Evolutionary conservation across 441 rosid genomes (phyloP).

Genomic region (Adansonia madagascariensis): DNA sequence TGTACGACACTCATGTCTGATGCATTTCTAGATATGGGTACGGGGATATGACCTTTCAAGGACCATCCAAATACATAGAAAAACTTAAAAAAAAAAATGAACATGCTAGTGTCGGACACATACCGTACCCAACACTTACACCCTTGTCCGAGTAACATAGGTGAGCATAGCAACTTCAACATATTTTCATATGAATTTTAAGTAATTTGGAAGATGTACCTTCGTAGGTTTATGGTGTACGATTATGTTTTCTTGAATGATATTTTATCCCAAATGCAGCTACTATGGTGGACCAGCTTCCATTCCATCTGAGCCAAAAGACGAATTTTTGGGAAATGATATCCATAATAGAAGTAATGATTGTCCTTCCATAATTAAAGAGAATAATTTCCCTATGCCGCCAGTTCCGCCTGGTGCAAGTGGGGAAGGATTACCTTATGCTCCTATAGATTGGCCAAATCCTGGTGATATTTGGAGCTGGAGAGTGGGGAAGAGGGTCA

Average conservation of each 20-base stretch:
- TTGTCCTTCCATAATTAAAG: conserved; percentile 28
- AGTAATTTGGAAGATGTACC: background rate
- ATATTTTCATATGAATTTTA: background rate
- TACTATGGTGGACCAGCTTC: conserved; percentile 35
- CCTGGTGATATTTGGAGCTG: conserved; percentile 92
- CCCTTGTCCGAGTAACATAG: background rate
- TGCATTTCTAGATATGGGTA: background rate
- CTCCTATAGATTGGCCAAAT: conserved; percentile 82
- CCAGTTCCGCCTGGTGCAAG: conserved; percentile 44
- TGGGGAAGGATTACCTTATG: conserved; percentile 91
- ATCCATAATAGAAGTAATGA: conserved; percentile 32
- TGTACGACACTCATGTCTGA: background rate
- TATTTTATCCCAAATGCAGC: conserved; percentile 18
- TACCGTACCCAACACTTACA: background rate
- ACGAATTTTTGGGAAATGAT: conserved; percentile 37
- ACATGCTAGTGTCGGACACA: background rate
- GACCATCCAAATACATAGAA: background rate
- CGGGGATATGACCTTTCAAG: background rate
- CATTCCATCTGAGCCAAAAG: conserved; percentile 32
- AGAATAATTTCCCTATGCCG: conserved; percentile 28
- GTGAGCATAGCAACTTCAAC: background rate
- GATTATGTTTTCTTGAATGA: background rate
- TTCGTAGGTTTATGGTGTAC: background rate
- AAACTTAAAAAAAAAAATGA: background rate
- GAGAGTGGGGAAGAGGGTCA: conserved; percentile 80